Evolutionary conservation across 768 basidiomycete genomes (phyloP), one percentile per base, ranked within the genome.

Genomic region (Suillus hirtellus): DNA sequence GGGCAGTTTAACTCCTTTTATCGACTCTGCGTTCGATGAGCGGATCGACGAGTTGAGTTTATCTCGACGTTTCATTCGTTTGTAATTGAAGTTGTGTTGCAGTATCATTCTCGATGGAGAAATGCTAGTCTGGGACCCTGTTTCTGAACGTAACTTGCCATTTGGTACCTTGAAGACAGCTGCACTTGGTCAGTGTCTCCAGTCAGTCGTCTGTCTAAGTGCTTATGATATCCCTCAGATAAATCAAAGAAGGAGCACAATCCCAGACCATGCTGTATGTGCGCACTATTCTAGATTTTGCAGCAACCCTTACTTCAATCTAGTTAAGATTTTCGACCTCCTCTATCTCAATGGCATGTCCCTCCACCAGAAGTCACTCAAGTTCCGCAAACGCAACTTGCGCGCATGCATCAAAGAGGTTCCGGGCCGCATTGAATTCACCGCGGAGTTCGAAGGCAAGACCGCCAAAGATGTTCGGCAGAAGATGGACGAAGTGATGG

Each of bases 121-220:
- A 74, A 99, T 99, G 96, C 79, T 99, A 38, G 96, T 98, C 3
- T 99, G 92, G 92, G 97, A 99, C 75, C 96, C 96, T 0, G 81
- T 90, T 3, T 88, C 93, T 1, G 89, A 90, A 69, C 86, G 92
- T 24, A 92, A 93, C 70, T 79, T 97, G 21, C 93, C 96, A 0
- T 99, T 99, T 65, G 97, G 97, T 2, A 92, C 88, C 0, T 79
- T 99, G 58, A 99, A 99, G 76, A 93, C 95, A 0, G 94, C 95
- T 49, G 96, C 96, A 0, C 79, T 90, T 17, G 92, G 93, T 94
- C 63, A 47, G 80, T 65, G 12, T 12, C 19, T n/a, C 37, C 1
- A 15, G 14, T 58, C 2, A 3, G 8, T 24, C n/a, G 4, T 47
- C 52, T 46, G 15, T 37, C 49, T 10, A 35, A 8, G n/a, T 44